Evolutionary conservation across 1,284 basidiomycete species (phyloP), one percentile per base, ranked within the genome.

Genomic region (Somion occarium): DNA sequence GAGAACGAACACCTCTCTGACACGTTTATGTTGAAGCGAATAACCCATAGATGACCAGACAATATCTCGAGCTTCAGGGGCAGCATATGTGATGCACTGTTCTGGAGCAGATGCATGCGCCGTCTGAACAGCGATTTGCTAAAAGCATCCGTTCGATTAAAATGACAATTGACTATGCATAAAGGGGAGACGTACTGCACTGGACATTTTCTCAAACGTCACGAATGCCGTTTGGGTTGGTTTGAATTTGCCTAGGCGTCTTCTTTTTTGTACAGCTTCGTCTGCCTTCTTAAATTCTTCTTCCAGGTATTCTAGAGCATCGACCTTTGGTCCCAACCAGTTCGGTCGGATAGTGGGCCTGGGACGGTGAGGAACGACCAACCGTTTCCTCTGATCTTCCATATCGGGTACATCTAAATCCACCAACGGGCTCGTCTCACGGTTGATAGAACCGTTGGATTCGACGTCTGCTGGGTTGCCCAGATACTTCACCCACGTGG

Each of bases 41-140:
- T 88, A 80, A 1, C 82, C 74, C 69, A 98, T 87, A 61, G 93
- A 95, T 39, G 83, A 76, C 97, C 96, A 99, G 18, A 98, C 83
- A 52, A 99, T 91, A 66, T 99, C 96, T 42, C 96, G 81, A 7
- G 96, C 96, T 65, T 99, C 96, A 0, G 94, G 95, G 0, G 96
- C 95, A 3, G 82, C 82, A 44, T 77, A 76, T 1, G 91, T 93
- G 12, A 75, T 72, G 47, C 82, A 78, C 62, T 87, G 78, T 50
- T 76, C 76, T 11, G 90, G 83, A 44, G 78, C 75, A 0, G 86
- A 77, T 2, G 86, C 81, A 65, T 95, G 91, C 0, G 89, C 90
- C 0, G 86, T 80, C 68, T 98, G 96, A 2, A 90, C 77, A 0
- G 93, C 93, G 41, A 91, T 87, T 86, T 99, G 95, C 85, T 93